A percentile compares a stretch with the other conserved stretches of the same genome.
Conservation (phyloP, 257 asterid species). For the Ilex asprella region DNA sequence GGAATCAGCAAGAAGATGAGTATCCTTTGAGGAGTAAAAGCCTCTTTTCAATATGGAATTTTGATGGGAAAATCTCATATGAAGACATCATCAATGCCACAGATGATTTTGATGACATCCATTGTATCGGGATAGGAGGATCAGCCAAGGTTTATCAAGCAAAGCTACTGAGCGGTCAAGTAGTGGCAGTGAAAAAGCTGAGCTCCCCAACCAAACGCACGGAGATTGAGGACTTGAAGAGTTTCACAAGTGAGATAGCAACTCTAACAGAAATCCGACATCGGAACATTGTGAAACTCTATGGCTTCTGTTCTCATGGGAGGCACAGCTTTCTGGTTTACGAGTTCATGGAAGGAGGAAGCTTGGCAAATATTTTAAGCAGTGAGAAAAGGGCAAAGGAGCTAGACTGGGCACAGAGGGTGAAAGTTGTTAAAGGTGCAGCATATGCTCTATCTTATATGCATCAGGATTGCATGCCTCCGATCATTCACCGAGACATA, state of each 20-base stretch:
- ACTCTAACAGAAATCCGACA: slow-evolving; percentile 27
- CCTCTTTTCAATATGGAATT: slow-evolving; percentile 14
- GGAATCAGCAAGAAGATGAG: not conserved
- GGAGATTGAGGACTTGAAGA: not conserved
- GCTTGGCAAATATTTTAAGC: too few relatives aligned
- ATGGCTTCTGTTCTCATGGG: too few relatives aligned
- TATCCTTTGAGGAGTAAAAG: not conserved
- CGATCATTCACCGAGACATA: not conserved
- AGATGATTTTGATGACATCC: too few relatives aligned
- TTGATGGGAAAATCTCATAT: too few relatives aligned
- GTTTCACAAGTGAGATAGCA: slow-evolving; percentile 23
- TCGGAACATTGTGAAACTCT: too few relatives aligned
- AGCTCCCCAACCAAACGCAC: slow-evolving; percentile 11
- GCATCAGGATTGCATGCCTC: not conserved
- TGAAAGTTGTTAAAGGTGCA: too few relatives aligned
- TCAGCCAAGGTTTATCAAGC: slow-evolving; percentile 27
- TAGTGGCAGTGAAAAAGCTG: slow-evolving; percentile 30
- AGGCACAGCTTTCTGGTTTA: too few relatives aligned
- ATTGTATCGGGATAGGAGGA: slow-evolving; percentile 31
- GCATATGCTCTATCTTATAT: too few relatives aligned
- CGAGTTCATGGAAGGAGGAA: too few relatives aligned
- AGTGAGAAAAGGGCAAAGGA: too few relatives aligned
- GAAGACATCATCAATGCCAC: too few relatives aligned
- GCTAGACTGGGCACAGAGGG: too few relatives aligned
- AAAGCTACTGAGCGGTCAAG: slow-evolving; percentile 16